phyloP scores from a whole-genome alignment of 1,139 yeast genomes.

The Candida sanyaensis region DNA sequence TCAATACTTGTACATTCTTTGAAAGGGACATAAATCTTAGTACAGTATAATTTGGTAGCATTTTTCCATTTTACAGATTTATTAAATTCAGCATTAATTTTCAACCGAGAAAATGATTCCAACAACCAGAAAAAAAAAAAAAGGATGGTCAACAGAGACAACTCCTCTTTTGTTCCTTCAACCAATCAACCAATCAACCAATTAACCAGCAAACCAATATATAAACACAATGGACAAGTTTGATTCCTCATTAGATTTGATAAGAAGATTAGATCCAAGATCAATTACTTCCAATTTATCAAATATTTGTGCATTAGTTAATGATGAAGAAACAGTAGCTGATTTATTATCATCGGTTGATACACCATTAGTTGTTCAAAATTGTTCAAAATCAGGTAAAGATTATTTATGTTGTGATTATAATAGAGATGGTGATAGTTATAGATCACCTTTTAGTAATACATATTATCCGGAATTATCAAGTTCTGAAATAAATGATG shows the following conservation, averaged over 20 bases:
- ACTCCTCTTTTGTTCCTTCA: neutral
- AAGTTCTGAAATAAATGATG: slow-evolving; percentile 53
- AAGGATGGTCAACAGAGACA: neutral
- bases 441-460: slow-evolving; percentile 90
- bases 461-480: slow-evolving; percentile 64
- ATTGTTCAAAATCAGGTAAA: slow-evolving; percentile 63
- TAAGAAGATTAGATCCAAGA: slow-evolving; percentile 84
- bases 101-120: too few species aligned
- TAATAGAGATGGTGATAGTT: slow-evolving; percentile 92
- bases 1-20: too few species aligned
- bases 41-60: too few species aligned
- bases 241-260: slow-evolving; percentile 86
- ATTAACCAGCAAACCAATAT: neutral
- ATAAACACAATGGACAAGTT: slow-evolving; percentile 46
- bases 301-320: slow-evolving; percentile 66
- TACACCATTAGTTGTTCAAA: slow-evolving; percentile 67
- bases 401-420: slow-evolving; percentile 87
- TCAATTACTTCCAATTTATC: slow-evolving; percentile 62
- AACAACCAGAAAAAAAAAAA: neutral
- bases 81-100: too few species aligned
- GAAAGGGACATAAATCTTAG: too few species aligned
- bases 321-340: slow-evolving; percentile 64
- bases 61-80: too few species aligned
- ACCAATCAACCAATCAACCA: too few species aligned
- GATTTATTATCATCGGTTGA: slow-evolving; percentile 88